A percentile compares a stretch with the other conserved stretches of the same genome.
phyloP scores from a whole-genome alignment of 164 flowering plant genomes.

The Berberis thunbergii region DNA sequence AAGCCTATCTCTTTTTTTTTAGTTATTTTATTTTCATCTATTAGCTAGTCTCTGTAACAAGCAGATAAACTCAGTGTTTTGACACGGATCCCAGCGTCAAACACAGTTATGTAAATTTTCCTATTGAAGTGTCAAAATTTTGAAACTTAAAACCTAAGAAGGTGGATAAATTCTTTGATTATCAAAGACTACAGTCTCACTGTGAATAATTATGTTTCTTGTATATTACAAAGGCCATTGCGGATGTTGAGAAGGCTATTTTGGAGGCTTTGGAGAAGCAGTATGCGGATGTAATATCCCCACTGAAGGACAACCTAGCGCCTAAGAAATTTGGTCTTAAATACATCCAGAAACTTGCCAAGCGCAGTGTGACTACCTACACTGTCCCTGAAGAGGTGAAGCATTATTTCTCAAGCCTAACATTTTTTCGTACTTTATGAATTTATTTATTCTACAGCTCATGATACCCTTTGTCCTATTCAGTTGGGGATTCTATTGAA shows the following conservation, averaged over 20 bases:
- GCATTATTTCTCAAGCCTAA: neutral
- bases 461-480: conserved; percentile 7
- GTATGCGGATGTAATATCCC: conserved; percentile 78
- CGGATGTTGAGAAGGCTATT: conserved; percentile 85
- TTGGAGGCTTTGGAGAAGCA: conserved; percentile 89
- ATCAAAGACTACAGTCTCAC: too few species aligned
- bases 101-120: too few species aligned
- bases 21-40: too few species aligned
- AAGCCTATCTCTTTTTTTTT: too few species aligned
- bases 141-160: too few species aligned
- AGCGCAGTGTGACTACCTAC: conserved; percentile 46
- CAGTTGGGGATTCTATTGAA: conserved; percentile 86
- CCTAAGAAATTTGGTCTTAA: conserved; percentile 81
- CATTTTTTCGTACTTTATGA: neutral
- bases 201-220: conserved; percentile 5
- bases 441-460: conserved; percentile 6
- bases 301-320: conserved; percentile 69
- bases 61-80: too few species aligned
- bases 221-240: conserved; percentile 50
- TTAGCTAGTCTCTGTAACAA: too few species aligned
- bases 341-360: conserved; percentile 86
- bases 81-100: too few species aligned
- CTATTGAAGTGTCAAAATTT: too few species aligned
- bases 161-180: too few species aligned
- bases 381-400: conserved; percentile 72